These are phyloP conservation scores for Cutaneotrichosporon spelunceum DNA, from an alignment of 1,284 basidiomycete genomes.

Conservation along the genomic window DNA sequence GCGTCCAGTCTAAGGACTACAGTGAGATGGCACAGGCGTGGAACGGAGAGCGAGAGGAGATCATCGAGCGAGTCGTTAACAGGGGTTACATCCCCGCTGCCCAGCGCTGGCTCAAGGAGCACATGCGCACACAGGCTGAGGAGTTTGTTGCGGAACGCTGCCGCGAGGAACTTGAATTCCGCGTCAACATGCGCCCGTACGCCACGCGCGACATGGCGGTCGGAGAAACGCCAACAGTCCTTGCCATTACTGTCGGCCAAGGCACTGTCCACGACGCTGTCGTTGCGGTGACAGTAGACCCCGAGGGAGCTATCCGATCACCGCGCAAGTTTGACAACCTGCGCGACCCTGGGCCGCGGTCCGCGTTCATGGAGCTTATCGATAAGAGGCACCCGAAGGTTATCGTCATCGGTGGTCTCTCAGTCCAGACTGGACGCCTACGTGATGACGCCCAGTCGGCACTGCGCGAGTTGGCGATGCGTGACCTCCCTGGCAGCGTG, in stretches of 20 bases:
- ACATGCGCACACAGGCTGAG: conserved; percentile 84
- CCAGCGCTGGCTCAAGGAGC: conserved; percentile 82
- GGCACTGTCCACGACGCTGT: conserved; percentile 92
- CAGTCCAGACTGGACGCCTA: conserved; percentile 62
- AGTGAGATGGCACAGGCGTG: conserved; percentile 83
- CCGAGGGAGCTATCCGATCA: conserved; percentile 81
- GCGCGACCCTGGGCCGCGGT: conserved; percentile 59
- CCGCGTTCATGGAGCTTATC: conserved; percentile 75
- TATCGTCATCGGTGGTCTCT: conserved; percentile 84
- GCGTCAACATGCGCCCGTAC: conserved; percentile 64
- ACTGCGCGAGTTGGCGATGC: conserved; percentile 44
- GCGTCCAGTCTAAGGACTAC: conserved; percentile 80
- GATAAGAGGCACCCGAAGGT: conserved; percentile 80
- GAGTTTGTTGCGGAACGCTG: conserved; percentile 71
- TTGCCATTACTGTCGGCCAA: conserved; percentile 91
- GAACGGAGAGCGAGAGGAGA: conserved; percentile 80
- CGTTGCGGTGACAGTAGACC: conserved; percentile 78
- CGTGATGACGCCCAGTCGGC: conserved; percentile 59
- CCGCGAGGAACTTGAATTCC: conserved; percentile 63
- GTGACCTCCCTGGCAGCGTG: conserved; percentile 25
- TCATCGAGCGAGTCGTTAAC: conserved; percentile 74
- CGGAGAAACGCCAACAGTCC: conserved; percentile 75
- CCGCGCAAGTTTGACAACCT: conserved; percentile 86
- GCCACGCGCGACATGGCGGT: conserved; percentile 60
- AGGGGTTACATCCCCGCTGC: conserved; percentile 72